A percentile compares a stretch with the other conserved stretches of the same genome.
phyloP scores from a whole-genome alignment of 2,329 filamentous ascomycete genomes.

The Curvularia sp. region DNA sequence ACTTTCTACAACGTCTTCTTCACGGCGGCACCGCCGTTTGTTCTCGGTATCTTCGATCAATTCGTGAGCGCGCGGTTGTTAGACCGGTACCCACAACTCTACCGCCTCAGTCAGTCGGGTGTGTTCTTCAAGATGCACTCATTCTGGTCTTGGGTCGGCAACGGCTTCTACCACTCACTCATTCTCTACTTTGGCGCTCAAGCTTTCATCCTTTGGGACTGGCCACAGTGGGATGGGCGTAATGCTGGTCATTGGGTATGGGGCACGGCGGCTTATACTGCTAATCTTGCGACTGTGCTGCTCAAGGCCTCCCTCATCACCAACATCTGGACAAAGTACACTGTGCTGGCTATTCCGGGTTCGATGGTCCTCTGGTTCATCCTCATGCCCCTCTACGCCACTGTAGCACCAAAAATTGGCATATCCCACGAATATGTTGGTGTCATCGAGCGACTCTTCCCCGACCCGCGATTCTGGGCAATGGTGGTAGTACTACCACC shows the following conservation, averaged over 20 bases:
- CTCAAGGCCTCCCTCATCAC: constrained; percentile 94
- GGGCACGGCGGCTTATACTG: constrained; percentile 93
- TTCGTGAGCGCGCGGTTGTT: constrained; percentile 93
- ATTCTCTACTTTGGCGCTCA: constrained; percentile 87
- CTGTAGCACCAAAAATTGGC: constrained; percentile 79
- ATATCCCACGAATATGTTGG: constrained; percentile 87
- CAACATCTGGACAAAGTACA: constrained; percentile 99
- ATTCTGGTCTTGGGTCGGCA: constrained; percentile 90
- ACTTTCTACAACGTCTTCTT: constrained; percentile 99
- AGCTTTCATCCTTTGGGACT: constrained; percentile 81
- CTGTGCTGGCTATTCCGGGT: constrained; percentile 92
- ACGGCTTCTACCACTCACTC: constrained; percentile 94
- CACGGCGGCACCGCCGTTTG: constrained; percentile 90
- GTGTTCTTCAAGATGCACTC: constrained; percentile 92
- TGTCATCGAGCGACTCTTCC: constrained; percentile 80
- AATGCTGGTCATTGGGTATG: constrained; percentile 96
- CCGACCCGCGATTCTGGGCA: constrained; percentile 86
- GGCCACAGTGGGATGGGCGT: constrained; percentile 78
- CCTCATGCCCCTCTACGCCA: constrained; percentile 87
- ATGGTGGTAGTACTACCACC: constrained; percentile 82
- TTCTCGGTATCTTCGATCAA: constrained; percentile 95
- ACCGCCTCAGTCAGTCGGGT: constrained; percentile 90
- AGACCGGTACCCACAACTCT: constrained; percentile 95
- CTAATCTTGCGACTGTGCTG: constrained; percentile 90
- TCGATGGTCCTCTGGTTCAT: constrained; percentile 90